Conservation (phyloP, 2,329 filamentous ascomycete genomes). For the Ophiocordyceps unilateralis region DNA sequence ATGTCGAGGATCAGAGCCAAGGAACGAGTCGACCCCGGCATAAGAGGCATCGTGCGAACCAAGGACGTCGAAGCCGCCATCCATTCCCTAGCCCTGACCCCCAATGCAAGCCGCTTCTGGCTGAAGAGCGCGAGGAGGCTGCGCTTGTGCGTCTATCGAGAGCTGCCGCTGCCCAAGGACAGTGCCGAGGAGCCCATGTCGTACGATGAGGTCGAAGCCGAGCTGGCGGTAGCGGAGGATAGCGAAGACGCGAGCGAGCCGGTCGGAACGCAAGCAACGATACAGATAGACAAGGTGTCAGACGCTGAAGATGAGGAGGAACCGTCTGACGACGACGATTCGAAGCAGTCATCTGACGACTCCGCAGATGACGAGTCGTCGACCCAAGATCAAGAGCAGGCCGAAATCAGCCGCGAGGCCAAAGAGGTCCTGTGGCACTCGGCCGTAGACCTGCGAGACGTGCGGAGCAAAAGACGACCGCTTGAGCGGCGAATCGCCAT, state of each 20-base stretch:
- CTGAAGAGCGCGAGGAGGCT: conserved; percentile 29
- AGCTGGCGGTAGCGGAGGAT: conserved; percentile 8
- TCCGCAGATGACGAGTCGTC: conserved; percentile 3
- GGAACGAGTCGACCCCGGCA: conserved; percentile 11
- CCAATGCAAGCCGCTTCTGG: conserved; percentile 26
- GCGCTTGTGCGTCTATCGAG: conserved; percentile 27
- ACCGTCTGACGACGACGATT: conserved; percentile 4
- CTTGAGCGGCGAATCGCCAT: conserved; percentile 20
- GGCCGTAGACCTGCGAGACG: conserved; percentile 20
- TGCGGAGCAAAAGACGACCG: conserved; percentile 15
- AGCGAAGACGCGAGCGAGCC: conserved; percentile 3
- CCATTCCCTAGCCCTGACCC: conserved; percentile 25
- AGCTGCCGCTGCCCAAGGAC: conserved; percentile 10
- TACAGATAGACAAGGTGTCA: background rate
- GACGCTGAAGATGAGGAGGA: conserved; percentile 7
- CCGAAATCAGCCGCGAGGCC: conserved; percentile 17
- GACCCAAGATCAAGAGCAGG: conserved; percentile 11
- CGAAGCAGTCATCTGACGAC: no score
- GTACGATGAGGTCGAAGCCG: conserved; percentile 26
- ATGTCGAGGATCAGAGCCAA: conserved; percentile 46
- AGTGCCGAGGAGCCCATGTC: conserved; percentile 16
- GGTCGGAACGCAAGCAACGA: background rate
- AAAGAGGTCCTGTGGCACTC: conserved; percentile 25
- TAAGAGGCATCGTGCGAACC: conserved; percentile 16
- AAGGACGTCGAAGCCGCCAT: conserved; percentile 33